phyloP scores from a whole-genome alignment of 2,329 filamentous ascomycete species.

The Calonectria pseudoreteaudii region DNA sequence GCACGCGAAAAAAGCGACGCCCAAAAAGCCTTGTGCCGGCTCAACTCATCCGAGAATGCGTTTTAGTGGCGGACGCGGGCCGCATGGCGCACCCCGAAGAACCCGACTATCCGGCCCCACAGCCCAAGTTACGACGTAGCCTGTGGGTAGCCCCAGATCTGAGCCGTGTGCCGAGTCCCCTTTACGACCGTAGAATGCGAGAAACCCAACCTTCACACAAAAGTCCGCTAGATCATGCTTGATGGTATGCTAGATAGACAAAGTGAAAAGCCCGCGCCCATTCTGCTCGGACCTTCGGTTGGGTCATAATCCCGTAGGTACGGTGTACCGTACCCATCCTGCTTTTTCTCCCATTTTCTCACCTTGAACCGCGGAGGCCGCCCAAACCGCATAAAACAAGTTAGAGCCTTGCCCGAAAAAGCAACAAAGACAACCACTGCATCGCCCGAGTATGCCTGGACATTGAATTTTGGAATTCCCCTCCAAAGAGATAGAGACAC shows the following conservation, averaged over 20 bases:
- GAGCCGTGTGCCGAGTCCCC: background rate
- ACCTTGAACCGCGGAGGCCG: background rate
- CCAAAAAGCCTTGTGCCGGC: background rate
- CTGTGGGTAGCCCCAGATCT: background rate
- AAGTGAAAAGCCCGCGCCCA: background rate
- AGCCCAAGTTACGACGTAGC: background rate
- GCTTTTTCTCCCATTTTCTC: background rate
- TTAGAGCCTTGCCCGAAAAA: background rate
- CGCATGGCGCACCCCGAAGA: background rate
- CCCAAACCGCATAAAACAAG: background rate
- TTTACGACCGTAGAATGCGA: background rate
- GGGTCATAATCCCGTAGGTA: background rate
- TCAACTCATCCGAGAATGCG: background rate
- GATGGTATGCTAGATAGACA: background rate
- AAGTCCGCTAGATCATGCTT: background rate
- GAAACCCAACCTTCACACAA: background rate
- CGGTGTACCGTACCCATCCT: background rate
- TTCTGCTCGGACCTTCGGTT: background rate
- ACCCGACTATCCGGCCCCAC: background rate
- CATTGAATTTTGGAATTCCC: too few species aligned
- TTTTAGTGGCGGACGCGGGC: background rate
- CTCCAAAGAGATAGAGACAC: too few species aligned
- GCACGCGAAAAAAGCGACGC: background rate
- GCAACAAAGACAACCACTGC: background rate
- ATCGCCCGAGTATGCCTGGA: background rate